phyloP scores from a whole-genome alignment of 805 yeast species.

The Komagataella populi region DNA sequence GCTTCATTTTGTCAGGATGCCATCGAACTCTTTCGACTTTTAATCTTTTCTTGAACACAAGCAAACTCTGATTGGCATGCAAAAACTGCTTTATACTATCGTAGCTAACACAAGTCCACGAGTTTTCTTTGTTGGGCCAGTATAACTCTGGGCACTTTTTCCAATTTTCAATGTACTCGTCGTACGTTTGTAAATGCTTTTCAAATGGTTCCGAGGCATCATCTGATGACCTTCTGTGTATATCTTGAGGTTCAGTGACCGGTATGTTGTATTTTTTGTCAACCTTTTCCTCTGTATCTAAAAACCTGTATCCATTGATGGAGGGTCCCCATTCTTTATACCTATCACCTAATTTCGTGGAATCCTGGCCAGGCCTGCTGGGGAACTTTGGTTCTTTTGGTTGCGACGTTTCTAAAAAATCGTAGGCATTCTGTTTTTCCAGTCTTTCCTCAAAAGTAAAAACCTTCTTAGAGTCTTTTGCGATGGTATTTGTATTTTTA shows the following conservation, averaged over 20 bases:
- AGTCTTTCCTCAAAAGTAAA: background rate
- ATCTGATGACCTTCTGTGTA: conserved; percentile 3
- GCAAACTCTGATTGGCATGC: background rate
- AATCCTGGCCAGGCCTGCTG: background rate
- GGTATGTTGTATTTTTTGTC: conserved; percentile 1
- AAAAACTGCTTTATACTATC: conserved; percentile 8
- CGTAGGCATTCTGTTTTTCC: background rate
- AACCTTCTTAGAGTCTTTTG: background rate
- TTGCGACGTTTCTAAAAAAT: background rate
- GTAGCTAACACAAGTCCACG: conserved; percentile 14
- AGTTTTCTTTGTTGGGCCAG: conserved; percentile 17
- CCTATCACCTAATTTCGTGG: background rate
- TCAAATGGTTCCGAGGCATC: background rate
- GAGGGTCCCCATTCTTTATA: conserved; percentile 21
- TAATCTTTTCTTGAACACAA: conserved; percentile 9
- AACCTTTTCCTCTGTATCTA: conserved; percentile 14
- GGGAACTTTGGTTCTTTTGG: background rate
- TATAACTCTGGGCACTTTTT: conserved; percentile 8
- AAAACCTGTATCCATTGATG: conserved; percentile 28
- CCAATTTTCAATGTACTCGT: conserved; percentile 15
- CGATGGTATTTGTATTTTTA: background rate
- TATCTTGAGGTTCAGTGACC: conserved; percentile 3
- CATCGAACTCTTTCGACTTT: conserved; percentile 45
- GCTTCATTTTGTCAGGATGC: conserved; percentile 59
- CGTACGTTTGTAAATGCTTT: conserved; percentile 7